Percentiles rank a stretch among this genome's conserved stretches.
These are phyloP conservation scores for Glaciozyma martinii DNA, from an alignment of 768 basidiomycete species.

Conservation along the genomic window DNA sequence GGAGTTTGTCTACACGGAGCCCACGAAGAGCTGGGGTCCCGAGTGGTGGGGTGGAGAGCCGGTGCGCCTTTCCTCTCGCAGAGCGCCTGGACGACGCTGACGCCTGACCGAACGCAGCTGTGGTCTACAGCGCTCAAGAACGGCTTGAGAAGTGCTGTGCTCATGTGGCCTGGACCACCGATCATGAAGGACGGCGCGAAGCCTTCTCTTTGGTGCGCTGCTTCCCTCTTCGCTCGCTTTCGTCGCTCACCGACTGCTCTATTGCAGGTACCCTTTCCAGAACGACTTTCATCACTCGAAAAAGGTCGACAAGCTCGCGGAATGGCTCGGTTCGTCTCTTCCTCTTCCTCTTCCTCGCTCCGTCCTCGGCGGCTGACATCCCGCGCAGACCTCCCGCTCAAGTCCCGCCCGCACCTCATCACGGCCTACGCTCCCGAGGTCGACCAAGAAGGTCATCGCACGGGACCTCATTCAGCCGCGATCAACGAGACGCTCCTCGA, in stretches of 20 bases:
- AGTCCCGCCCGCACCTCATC: constrained; percentile 29
- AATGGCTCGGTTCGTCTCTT: constrained; percentile 65
- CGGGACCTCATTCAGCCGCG: constrained; percentile 22
- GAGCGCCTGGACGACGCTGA: neutral
- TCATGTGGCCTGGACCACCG: constrained; percentile 89
- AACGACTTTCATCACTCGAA: constrained; percentile 56
- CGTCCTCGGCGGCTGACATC: constrained; percentile 47
- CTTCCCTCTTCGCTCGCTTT: neutral
- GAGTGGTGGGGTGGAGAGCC: constrained; percentile 87
- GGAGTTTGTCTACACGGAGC: constrained; percentile 64
- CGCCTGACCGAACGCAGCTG: constrained; percentile 48
- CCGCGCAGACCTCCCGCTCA: constrained; percentile 48
- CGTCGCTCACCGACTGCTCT: neutral
- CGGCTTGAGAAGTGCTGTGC: constrained; percentile 66
- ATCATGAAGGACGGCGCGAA: constrained; percentile 55
- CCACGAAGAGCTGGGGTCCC: constrained; percentile 55
- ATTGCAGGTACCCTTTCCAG: constrained; percentile 34
- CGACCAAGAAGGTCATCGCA: constrained; percentile 21
- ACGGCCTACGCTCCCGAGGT: constrained; percentile 29
- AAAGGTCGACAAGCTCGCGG: constrained; percentile 67
- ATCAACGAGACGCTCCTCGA: constrained; percentile 54
- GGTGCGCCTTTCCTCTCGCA: constrained; percentile 44
- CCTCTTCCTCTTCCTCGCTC: neutral
- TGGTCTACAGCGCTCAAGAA: constrained; percentile 79
- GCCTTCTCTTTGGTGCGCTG: constrained; percentile 53